Base-by-base conservation (phyloP, 2,329 filamentous ascomycete genomes). In the Lasiodiplodia gonubiensis region DNA sequence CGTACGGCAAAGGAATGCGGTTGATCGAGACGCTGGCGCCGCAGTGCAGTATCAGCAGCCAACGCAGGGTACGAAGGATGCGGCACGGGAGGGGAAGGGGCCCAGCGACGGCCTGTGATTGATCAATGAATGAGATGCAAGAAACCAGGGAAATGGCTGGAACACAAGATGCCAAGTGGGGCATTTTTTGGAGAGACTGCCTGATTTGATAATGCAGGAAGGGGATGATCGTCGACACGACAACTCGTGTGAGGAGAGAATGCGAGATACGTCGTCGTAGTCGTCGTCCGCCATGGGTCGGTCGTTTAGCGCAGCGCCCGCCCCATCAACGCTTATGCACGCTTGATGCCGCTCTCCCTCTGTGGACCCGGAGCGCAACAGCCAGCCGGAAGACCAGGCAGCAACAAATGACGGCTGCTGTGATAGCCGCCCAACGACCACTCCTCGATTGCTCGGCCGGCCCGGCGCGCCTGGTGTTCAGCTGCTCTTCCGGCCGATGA, bases 291-390 rank as follows among this genome's bases (percentile, higher is more conserved):
- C 30, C 37, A 51, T 35, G 42, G 53, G 53, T 39, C 53, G 23
- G 37, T 21, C 53, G 30, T 27, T 4, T 55, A 11, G 27, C 18
- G 53, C 21, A 52, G 49, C 30, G 8, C 21, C 10, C 14, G 57
- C 57, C 37, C 59, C 59, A 30, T 63, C 49, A 63, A 48, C 59
- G 46, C 59, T 63, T 63, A 63, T 63, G 59, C 59, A 63, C 42
- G 59, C 42, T 35, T 37, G 59, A 63, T 63, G 59, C 57, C 42
- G 57, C 57, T 61, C 57, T 61, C 25, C 42, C 42, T 63, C 59
- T n/a, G 37, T 25, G 42, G 42, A 21, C 25, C 14, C 39, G 37
- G 23, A 42, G 55, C 21, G 14, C 37, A 39, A 12, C 35, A 46
- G 55, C 21, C 55, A 48, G 55, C 12, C 35, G 55, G 48, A 25